Evolutionary conservation across 176 grass and related monocot genomes (phyloP), one percentile per base, ranked within the genome.

Genomic region (Musa schizocarpa): DNA sequence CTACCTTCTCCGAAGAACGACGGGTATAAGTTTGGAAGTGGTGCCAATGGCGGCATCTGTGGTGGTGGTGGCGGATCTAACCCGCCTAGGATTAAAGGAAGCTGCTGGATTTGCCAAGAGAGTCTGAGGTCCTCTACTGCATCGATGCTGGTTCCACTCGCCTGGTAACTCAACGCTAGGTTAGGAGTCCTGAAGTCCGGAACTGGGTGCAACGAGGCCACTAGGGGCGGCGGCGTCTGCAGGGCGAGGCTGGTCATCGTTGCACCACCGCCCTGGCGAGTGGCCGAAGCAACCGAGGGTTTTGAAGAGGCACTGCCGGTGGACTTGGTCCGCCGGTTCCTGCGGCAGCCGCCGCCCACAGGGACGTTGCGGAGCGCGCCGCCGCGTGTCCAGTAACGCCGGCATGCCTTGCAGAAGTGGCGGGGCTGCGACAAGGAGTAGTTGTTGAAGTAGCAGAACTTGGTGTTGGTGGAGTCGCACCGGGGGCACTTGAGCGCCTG

Each of bases 401-500:
- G 93, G 81, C 93, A 96, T 7, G 92, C 51, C 85, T 90, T 96
- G 82, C 92, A 96, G 80, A 90, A 96, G 76, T 96, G 89, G 59
- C 92, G 89, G 9, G 92, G 92, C 85, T 96, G 93, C 62, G 93
- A 83, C 77, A 96, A 82, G 71, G 87, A 92, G 76, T 96, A 96
- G 75, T 96, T 96, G 83, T 96, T 96, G 81, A 85, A 96, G 83
- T 96, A 96, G 82, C 93, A 96, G 73, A 96, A 96, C 80, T 96
- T 96, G 79, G 93, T 96, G 87, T 96, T 96, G 76, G 85, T 83
- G 49, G 93, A 96, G 64, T 92, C 93, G 14, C 90, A 96, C 48
- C 93, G 87, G 11, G 93, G 93, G 66, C 93, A 96, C 79, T 92
- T 96, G 73, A 92, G 83, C 57, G 90, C 88, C 71, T 79, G 85